Conservation (phyloP, 2,329 filamentous ascomycete genomes). For the Amylocarpus encephaloides region DNA sequence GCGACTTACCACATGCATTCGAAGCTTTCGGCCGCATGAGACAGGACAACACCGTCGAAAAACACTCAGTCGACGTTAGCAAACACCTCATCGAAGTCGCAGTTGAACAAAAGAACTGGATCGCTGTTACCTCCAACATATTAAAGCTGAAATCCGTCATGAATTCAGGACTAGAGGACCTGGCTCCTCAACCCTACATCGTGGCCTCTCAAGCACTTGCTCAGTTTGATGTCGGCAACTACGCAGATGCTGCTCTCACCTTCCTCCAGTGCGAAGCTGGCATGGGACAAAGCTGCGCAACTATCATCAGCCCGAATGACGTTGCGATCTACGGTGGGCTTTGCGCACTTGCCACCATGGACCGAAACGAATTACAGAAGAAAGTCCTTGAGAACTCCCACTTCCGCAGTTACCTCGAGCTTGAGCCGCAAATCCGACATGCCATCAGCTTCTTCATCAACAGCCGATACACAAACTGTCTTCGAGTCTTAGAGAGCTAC, state of each 20-base stretch:
- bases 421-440: conserved; percentile 89
- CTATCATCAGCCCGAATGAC: conserved; percentile 76
- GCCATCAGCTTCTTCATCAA: conserved; percentile 86
- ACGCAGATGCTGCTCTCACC: conserved; percentile 59
- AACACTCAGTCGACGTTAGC: conserved; percentile 77
- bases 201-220: conserved; percentile 55
- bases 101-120: conserved; percentile 73
- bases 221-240: conserved; percentile 49
- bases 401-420: conserved; percentile 84
- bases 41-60: conserved; percentile 76
- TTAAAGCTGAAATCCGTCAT: conserved; percentile 57
- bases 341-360: conserved; percentile 84
- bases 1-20: conserved; percentile 64
- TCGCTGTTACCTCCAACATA: conserved; percentile 56
- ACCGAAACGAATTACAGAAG: conserved; percentile 65
- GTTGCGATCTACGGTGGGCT: conserved; percentile 88
- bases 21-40: conserved; percentile 84
- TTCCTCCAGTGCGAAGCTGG: conserved; percentile 46
- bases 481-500: conserved; percentile 76
- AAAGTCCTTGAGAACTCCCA: conserved; percentile 71
- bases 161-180: conserved; percentile 38
- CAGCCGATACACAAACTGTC: conserved; percentile 79
- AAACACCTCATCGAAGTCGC: conserved; percentile 71
- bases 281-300: conserved; percentile 53
- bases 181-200: conserved; percentile 43